Percentiles rank a stretch among this genome's conserved stretches.
Conservation (phyloP, 176 grass and related monocot species). For the Typha latifolia region DNA sequence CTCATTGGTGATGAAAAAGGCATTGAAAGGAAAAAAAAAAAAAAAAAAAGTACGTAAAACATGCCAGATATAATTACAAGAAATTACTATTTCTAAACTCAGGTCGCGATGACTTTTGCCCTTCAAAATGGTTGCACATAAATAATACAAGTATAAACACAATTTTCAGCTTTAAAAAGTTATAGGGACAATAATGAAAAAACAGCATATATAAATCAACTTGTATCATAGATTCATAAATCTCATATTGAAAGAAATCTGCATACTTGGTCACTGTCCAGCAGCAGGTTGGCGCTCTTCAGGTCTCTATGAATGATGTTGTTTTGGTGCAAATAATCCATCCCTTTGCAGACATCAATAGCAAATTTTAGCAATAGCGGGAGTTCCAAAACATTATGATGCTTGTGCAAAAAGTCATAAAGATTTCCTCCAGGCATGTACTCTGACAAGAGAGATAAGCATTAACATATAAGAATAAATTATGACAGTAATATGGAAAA, state of each 20-base stretch:
- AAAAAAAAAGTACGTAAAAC: too few species aligned
- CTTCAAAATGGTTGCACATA: not conserved
- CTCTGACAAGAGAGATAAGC: constrained; percentile 28
- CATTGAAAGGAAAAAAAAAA: too few species aligned
- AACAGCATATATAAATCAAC: not conserved
- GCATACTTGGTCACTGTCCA: constrained; percentile 54
- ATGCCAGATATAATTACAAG: too few species aligned
- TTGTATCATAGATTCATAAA: not conserved
- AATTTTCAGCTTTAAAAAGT: not conserved
- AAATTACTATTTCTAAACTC: too few species aligned
- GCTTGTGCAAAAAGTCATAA: constrained; percentile 83
- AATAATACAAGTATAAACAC: not conserved
- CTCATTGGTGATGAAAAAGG: too few species aligned
- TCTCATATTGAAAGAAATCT: constrained; percentile 3
- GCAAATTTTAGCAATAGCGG: constrained; percentile 56
- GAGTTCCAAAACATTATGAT: constrained; percentile 56
- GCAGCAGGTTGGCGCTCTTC: constrained; percentile 85
- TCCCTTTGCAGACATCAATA: constrained; percentile 76
- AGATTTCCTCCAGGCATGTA: constrained; percentile 83
- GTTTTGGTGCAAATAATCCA: constrained; percentile 89
- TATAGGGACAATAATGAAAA: not conserved
- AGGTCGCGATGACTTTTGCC: not conserved
- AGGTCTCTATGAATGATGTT: constrained; percentile 93
- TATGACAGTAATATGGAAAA: not conserved
- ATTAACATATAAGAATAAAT: not conserved